These are phyloP conservation scores for Reutealis trisperma DNA, from an alignment of 345 rosid species.

Conservation along the genomic window DNA sequence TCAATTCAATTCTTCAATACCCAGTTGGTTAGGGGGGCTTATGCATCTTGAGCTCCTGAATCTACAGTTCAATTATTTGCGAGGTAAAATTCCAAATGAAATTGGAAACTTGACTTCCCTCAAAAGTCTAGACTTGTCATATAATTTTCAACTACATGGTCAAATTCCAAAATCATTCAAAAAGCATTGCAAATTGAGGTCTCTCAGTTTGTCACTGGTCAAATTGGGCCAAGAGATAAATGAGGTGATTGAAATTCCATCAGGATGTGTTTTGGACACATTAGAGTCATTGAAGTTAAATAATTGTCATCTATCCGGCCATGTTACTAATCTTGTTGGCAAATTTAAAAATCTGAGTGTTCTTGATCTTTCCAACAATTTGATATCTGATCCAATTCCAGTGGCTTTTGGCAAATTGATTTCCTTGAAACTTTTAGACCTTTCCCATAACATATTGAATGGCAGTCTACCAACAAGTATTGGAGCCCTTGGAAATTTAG, in stretches of 20 bases:
- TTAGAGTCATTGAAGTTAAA: background rate
- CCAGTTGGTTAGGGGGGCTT: background rate
- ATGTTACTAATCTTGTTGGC: constrained; percentile 11
- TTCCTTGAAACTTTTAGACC: too few relatives aligned
- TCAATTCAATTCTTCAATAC: constrained; percentile 5
- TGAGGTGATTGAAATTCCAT: background rate
- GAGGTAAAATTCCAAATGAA: too few relatives aligned
- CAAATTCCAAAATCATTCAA: too few relatives aligned
- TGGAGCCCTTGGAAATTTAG: too few relatives aligned
- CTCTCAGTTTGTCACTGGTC: background rate
- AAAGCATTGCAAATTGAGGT: too few relatives aligned
- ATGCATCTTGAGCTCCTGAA: constrained; percentile 19
- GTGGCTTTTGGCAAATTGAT: background rate
- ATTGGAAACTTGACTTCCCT: too few relatives aligned
- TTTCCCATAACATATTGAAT: too few relatives aligned
- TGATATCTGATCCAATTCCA: constrained; percentile 24
- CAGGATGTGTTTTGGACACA: background rate
- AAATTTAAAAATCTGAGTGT: constrained; percentile 6
- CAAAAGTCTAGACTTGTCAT: too few relatives aligned
- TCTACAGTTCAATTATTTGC: too few relatives aligned
- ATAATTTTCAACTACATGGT: too few relatives aligned
- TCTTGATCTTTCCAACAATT: constrained; percentile 5
- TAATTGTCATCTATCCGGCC: background rate
- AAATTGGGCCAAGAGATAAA: background rate
- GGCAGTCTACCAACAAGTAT: too few relatives aligned